Evolutionary conservation across 495 filamentous ascomycete species (phyloP), one percentile per base, ranked within the genome.

Genomic region (Penicilliopsis zonata): DNA sequence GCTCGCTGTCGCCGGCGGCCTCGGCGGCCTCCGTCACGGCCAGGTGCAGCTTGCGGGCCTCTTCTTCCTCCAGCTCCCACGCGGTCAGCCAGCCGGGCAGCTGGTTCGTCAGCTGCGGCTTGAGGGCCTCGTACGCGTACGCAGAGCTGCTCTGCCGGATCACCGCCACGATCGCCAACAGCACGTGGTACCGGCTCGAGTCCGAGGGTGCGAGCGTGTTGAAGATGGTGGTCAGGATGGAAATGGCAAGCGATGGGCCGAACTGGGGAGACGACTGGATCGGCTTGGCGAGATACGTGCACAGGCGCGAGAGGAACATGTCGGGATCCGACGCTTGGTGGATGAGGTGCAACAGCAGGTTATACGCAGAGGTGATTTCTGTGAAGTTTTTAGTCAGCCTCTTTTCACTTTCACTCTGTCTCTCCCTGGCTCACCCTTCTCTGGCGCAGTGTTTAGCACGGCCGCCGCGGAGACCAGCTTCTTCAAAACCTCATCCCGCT

Each of bases 331-430:
- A 72, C 23, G 83, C 79, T 58, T 92, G 85, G 42, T 81, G 71
- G 46, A 92, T 68, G 16, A 99, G 77, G 65, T 96, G 86, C 40
- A 95, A 70, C 42, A 99, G 78, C 40, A 95, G 80, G 63, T 96
- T 95, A 66, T 94, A 94, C 21, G 90, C 82, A 20, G 86, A 74
- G 33, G 80, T 83, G 53, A 96, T 88, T 59, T 96, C 88, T 80
- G 42, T 36, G 45, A n/a, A 29, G 28, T 13, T 30, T 13, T 30
- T 16, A 30, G 28, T 30, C 28, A 3, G 18, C 9, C 5, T 4
- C 15, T 31, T 19, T 13, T 23, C 13, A 37, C 22, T 30, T n/a
- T 51, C 27, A 48, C 34, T 38, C 28, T 29, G 34, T 31, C 25
- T 37, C 15, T 30, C 20, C 31, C 30, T 24, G 22, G 54, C 57